Percentiles rank a stretch among this genome's conserved stretches.
phyloP scores from a whole-genome alignment of 108 stramenopile species.

The Parietichytrium sp. region DNA sequence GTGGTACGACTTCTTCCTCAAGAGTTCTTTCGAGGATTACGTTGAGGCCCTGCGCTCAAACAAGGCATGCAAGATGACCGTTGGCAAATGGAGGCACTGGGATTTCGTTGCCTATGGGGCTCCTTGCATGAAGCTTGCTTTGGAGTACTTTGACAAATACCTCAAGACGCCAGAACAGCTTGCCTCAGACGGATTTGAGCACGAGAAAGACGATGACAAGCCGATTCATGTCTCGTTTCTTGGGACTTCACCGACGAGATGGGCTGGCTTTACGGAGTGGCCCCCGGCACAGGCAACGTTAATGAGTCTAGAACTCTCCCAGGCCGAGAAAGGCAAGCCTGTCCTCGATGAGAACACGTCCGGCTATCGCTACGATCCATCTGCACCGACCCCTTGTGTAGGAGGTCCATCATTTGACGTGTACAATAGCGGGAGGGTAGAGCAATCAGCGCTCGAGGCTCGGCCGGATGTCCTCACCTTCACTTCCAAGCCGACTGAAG shows the following conservation, averaged over 20 bases:
- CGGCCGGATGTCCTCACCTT: background rate
- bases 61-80: slow-evolving; percentile 1
- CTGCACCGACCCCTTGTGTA: background rate
- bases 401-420: slow-evolving; percentile 29
- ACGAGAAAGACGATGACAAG: background rate
- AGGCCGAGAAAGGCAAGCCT: too few relatives aligned
- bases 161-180: too few relatives aligned
- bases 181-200: background rate
- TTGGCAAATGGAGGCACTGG: slow-evolving; percentile 26
- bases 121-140: background rate
- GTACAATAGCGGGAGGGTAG: background rate
- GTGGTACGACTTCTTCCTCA: slow-evolving; percentile 40
- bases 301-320: too few relatives aligned
- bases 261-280: background rate
- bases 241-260: background rate
- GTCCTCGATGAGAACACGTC: background rate
- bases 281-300: too few relatives aligned
- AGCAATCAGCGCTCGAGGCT: slow-evolving; percentile 20
- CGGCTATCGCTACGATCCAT: background rate
- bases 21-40: slow-evolving; percentile 8
- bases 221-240: slow-evolving; percentile 22
- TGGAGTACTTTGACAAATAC: background rate
- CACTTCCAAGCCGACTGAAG: background rate
- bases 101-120: background rate
- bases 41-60: background rate